Conservation (phyloP, 805 yeast species). For the Starmerella asiatica region DNA sequence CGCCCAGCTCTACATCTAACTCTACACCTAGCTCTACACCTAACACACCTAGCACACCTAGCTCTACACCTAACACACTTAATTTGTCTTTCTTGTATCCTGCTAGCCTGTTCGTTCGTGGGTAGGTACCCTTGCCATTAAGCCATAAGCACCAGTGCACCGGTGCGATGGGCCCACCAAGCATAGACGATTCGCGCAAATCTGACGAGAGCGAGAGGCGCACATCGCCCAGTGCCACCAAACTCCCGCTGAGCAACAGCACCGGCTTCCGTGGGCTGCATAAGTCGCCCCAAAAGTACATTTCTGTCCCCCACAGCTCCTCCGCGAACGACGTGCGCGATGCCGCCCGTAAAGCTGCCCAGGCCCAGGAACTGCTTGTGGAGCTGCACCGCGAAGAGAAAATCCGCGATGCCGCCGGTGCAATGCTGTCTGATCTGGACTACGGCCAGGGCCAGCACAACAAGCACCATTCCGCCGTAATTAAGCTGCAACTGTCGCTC, state of each 20-base stretch:
- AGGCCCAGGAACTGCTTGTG: slow-evolving; percentile 20
- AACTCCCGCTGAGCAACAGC: background rate
- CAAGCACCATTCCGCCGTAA: slow-evolving; percentile 2
- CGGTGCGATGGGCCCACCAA: too few species aligned
- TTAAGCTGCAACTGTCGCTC: slow-evolving; percentile 7
- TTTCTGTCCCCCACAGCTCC: background rate
- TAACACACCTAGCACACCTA: too few species aligned
- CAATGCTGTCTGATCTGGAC: slow-evolving; percentile 26
- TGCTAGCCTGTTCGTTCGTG: too few species aligned
- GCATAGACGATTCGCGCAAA: background rate
- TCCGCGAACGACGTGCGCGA: background rate
- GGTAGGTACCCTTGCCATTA: too few species aligned
- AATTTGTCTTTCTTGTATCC: too few species aligned
- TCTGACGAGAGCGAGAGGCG: background rate
- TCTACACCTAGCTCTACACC: too few species aligned
- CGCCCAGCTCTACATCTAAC: too few species aligned
- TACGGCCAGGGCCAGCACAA: slow-evolving; percentile 7
- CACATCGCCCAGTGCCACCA: background rate
- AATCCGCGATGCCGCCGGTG: slow-evolving; percentile 29
- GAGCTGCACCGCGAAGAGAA: slow-evolving; percentile 28
- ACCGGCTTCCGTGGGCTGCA: background rate
- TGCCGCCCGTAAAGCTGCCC: background rate
- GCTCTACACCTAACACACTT: too few species aligned
- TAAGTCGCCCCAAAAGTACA: background rate
- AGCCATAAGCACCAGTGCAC: too few species aligned